phyloP scores from a whole-genome alignment of 345 rosid species.

The Citrus maxima region DNA sequence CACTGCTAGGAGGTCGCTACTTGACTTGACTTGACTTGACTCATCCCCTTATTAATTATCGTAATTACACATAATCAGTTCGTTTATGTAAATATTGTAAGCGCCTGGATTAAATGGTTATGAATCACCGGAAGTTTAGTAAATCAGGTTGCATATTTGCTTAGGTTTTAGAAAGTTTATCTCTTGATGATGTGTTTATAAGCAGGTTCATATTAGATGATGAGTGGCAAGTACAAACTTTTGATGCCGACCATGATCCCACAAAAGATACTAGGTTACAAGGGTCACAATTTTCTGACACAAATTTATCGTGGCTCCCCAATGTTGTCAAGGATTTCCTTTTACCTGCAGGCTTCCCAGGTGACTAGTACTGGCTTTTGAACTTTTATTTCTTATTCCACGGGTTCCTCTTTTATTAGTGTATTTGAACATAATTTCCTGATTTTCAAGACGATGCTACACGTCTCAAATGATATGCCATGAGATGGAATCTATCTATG shows the following conservation, averaged over 20 bases:
- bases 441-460: background rate
- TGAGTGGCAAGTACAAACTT: constrained; percentile 43
- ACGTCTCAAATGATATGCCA: too few relatives aligned
- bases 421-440: background rate
- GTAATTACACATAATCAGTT: background rate
- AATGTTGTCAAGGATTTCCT: constrained; percentile 55
- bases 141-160: background rate
- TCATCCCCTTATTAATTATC: background rate
- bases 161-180: background rate
- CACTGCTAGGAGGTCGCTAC: constrained; percentile 58
- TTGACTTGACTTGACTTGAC: background rate
- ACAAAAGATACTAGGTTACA: constrained; percentile 7
- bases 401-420: background rate
- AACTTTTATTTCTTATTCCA: background rate
- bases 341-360: constrained; percentile 89
- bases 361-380: constrained; percentile 27
- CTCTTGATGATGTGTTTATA: constrained; percentile 4
- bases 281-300: constrained; percentile 29
- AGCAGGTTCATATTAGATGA: constrained; percentile 64
- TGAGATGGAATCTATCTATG: too few relatives aligned
- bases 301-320: constrained; percentile 59
- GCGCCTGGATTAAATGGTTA: background rate
- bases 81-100: background rate
- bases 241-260: constrained; percentile 33
- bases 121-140: background rate